Evolutionary conservation across 139 green algal species (phyloP), one percentile per base, ranked within the genome.

Genomic region (Dunaliella primolecta): DNA sequence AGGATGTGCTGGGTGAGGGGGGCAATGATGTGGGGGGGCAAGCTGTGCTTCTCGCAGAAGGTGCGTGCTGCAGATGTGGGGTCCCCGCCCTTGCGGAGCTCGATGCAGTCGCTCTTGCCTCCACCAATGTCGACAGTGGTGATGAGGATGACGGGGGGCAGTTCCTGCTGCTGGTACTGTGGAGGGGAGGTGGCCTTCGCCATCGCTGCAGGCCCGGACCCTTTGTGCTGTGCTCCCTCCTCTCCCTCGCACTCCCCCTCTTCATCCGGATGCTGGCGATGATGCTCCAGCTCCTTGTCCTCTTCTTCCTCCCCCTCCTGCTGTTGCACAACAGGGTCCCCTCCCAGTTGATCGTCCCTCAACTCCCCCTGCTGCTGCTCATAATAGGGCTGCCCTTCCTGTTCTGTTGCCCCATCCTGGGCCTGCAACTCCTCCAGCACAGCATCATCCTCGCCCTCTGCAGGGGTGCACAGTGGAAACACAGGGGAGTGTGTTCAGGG

Each of bases 61-160:
- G 75, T 86, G 0, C 80, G n/a, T 0, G 95, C 95, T 1, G 90
- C 91, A 24, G 93, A 91, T 27, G 84, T 33, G 0, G 94, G 88
- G 55, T 91, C 88, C 77, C 97, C 94, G 2, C 93, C 95, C 1
- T 88, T 34, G 0, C 88, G 86, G 20, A 97, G 78, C 80, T 93
- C 85, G 36, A 98, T 94, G 3, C 85, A 83, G 38, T 93, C 94
- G 29, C 84, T 87, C 33, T 75, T 75, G 1, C 94, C 93, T 0
- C 91, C 91, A 29, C 92, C 93, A 81, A 98, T 94, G 87, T 98
- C 95, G 20, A 98, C 94, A 15, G 95, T 98, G 0, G 94, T 98
- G 0, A 97, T 85, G 32, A 97, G 89, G n/a, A 97, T 38, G 25
- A 91, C 81, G 11, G 78, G 35, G 15, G 46, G 7, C 7, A 64